phyloP scores from a whole-genome alignment of 805 yeast genomes.

The Candida silvicultrix region DNA sequence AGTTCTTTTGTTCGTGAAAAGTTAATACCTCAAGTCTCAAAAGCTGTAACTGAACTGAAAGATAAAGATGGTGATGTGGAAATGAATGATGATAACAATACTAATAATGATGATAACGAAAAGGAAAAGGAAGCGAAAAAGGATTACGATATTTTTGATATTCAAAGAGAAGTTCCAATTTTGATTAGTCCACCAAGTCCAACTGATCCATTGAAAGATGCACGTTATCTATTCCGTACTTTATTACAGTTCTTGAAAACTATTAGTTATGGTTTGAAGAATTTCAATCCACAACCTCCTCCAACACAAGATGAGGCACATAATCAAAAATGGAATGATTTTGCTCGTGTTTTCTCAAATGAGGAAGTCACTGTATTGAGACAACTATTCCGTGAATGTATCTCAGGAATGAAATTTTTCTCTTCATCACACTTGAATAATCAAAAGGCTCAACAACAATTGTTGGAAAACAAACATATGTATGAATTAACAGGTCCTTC shows the following conservation, averaged over 20 bases:
- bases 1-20: constrained; percentile 22
- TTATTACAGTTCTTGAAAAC: constrained; percentile 87
- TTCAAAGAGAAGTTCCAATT: constrained; percentile 51
- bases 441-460: constrained; percentile 16
- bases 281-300: constrained; percentile 78
- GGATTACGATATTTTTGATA: constrained; percentile 36
- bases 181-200: constrained; percentile 42
- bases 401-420: constrained; percentile 73
- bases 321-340: constrained; percentile 69
- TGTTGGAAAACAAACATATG: constrained; percentile 20
- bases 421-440: constrained; percentile 32
- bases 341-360: constrained; percentile 73
- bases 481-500: constrained; percentile 76
- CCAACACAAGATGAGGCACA: constrained; percentile 42
- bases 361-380: constrained; percentile 81
- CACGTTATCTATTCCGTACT: constrained; percentile 81
- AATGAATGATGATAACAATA: constrained; percentile 18
- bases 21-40: neutral
- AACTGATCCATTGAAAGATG: constrained; percentile 75
- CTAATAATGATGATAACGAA: neutral
- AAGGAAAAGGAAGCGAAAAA: constrained; percentile 2
- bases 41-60: constrained; percentile 3
- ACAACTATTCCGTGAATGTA: constrained; percentile 76
- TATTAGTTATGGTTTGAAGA: constrained; percentile 80
- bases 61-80: constrained; percentile 25